phyloP scores from a whole-genome alignment of 139 green algal genomes.

The Picochlorum sp. region DNA sequence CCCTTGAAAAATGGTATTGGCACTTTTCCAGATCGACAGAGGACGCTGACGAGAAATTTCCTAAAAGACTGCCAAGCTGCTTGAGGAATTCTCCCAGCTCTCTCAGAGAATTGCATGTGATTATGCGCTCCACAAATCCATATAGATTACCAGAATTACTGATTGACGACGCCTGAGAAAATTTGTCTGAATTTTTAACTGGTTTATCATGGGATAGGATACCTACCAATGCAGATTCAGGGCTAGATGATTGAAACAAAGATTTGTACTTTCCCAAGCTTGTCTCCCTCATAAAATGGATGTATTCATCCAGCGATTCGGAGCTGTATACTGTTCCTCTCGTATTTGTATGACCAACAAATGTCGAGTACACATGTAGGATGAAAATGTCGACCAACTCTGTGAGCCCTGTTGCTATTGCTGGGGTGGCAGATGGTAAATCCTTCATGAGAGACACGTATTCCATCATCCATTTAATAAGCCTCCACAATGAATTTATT shows the following conservation, averaged over 20 bases:
- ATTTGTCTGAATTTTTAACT: background rate
- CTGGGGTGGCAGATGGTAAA: slow-evolving; percentile 18
- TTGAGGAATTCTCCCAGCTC: slow-evolving; percentile 16
- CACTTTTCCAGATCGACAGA: too few species aligned
- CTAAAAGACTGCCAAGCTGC: slow-evolving; percentile 22
- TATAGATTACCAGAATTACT: slow-evolving; percentile 33
- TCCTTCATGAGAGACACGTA: slow-evolving; percentile 43
- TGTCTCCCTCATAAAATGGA: too few species aligned
- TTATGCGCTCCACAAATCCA: slow-evolving; percentile 30
- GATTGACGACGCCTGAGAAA: background rate
- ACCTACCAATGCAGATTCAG: background rate
- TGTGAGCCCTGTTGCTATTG: slow-evolving; percentile 30
- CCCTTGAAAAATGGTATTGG: too few species aligned
- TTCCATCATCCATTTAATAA: slow-evolving; percentile 35
- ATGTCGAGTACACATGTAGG: slow-evolving; percentile 31
- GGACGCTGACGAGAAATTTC: background rate
- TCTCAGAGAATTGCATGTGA: slow-evolving; percentile 28
- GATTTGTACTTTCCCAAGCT: background rate
- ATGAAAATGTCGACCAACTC: slow-evolving; percentile 49
- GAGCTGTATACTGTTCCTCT: slow-evolving; percentile 10
- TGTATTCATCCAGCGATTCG: background rate
- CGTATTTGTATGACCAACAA: slow-evolving; percentile 24
- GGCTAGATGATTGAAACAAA: background rate
- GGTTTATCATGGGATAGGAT: too few species aligned
- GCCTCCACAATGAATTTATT: slow-evolving; percentile 32